Evolutionary conservation across 768 basidiomycete genomes (phyloP).

Genomic region (Postia placenta): DNA sequence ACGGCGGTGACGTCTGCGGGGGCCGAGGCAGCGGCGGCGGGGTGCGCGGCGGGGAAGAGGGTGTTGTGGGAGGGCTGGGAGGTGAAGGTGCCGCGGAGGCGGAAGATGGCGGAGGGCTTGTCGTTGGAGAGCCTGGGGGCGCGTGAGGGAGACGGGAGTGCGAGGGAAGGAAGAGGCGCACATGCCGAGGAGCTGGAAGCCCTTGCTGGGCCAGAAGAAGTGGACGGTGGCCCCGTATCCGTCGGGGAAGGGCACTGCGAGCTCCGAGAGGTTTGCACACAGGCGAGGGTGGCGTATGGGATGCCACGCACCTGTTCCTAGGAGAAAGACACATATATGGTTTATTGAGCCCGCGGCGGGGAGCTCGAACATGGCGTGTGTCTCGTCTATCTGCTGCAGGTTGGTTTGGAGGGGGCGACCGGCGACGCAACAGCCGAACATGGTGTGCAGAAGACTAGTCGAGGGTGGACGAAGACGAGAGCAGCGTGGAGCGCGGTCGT

Average conservation of each 20-base stretch:
- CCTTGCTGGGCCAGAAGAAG: conserved; percentile 82
- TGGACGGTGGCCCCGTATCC: conserved; percentile 83
- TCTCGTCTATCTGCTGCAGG: conserved; percentile 75
- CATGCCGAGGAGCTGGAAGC: conserved; percentile 84
- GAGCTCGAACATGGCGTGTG: conserved; percentile 76
- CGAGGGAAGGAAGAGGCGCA: conserved; percentile 29
- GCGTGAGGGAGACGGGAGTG: not conserved
- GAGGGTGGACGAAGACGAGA: conserved; percentile 8
- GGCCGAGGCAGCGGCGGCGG: conserved; percentile 18
- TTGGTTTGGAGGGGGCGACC: conserved; percentile 77
- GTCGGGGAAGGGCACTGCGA: conserved; percentile 69
- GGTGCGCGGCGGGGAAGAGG: conserved; percentile 23
- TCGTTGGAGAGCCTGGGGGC: conserved; percentile 74
- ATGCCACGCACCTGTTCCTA: conserved; percentile 58
- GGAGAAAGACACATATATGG: conserved; percentile 79
- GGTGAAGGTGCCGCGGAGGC: conserved; percentile 63
- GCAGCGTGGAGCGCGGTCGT: too few species aligned
- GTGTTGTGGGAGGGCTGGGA: conserved; percentile 24
- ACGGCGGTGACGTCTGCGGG: conserved; percentile 54
- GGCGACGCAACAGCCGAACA: conserved; percentile 81
- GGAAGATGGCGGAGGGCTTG: conserved; percentile 86
- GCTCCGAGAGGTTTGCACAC: not conserved
- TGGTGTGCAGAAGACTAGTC: conserved; percentile 19
- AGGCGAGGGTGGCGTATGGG: not conserved
- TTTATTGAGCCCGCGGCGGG: conserved; percentile 68